Evolutionary conservation across 2,329 filamentous ascomycete genomes (phyloP).

Genomic region (Penicillium brasilianum): DNA sequence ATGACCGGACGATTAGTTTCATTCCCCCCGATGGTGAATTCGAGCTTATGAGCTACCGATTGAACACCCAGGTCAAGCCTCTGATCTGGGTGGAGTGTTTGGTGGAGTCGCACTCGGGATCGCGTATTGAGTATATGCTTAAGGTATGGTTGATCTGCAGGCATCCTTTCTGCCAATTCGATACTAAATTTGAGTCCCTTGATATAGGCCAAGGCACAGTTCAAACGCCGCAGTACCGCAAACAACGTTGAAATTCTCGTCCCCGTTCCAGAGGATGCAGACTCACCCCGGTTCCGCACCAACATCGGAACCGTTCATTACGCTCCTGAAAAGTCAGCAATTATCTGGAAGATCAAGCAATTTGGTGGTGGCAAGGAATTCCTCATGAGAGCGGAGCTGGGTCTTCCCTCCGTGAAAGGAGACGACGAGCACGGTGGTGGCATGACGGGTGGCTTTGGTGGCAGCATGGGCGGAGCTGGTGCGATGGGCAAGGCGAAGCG

Average conservation of each 20-base stretch:
- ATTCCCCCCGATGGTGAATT: conserved; percentile 98
- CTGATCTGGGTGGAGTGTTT: conserved; percentile 99
- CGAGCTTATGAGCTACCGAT: conserved; percentile 97
- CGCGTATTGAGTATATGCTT: conserved; percentile 97
- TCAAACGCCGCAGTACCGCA: conserved; percentile 95
- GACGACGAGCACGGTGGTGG: conserved; percentile 95
- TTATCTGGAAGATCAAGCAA: conserved; percentile 99
- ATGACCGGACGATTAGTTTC: conserved; percentile 97
- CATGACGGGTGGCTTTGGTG: conserved; percentile 97
- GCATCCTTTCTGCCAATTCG: background rate
- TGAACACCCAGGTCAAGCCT: conserved; percentile 98
- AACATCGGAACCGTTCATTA: conserved; percentile 98
- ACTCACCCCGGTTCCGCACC: conserved; percentile 92
- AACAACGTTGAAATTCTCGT: conserved; percentile 99
- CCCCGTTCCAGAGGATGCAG: conserved; percentile 94
- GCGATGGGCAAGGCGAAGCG: conserved; percentile 83
- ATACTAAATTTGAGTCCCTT: conserved; percentile 11
- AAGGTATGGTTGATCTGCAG: conserved; percentile 62
- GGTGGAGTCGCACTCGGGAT: conserved; percentile 93
- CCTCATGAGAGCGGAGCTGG: conserved; percentile 95
- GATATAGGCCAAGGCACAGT: conserved; percentile 80
- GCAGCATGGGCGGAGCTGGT: conserved; percentile 92
- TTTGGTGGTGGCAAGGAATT: conserved; percentile 99
- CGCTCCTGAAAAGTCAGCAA: conserved; percentile 93
- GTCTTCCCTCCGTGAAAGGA: conserved; percentile 88